Evolutionary conservation across 2,329 filamentous ascomycete genomes (phyloP).

Genomic region (Trichoderma aggressivum): DNA sequence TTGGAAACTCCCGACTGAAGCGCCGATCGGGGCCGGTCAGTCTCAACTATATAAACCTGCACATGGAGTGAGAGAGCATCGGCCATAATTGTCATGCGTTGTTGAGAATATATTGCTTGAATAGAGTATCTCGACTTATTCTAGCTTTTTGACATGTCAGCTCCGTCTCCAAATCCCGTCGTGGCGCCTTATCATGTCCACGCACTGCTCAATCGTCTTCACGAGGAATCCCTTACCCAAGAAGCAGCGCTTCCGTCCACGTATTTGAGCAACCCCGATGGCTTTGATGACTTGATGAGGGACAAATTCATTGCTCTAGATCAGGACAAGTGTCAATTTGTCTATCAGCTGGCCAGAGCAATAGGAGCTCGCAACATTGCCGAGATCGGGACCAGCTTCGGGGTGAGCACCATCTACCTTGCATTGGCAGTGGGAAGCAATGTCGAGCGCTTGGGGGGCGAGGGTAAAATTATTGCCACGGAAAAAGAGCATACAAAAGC

Average conservation of each 20-base stretch:
- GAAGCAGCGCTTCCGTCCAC: conserved; percentile 11
- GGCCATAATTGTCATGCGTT: neutral
- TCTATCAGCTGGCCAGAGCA: conserved; percentile 52
- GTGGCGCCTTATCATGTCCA: conserved; percentile 16
- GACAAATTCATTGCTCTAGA: conserved; percentile 61
- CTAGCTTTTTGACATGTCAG: neutral
- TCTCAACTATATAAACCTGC: neutral
- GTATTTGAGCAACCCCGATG: neutral
- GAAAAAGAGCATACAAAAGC: conserved; percentile 58
- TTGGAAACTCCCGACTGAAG: neutral
- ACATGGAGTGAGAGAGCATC: neutral
- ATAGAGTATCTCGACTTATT: neutral
- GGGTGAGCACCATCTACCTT: conserved; percentile 62
- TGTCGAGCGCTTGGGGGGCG: conserved; percentile 22
- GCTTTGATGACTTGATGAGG: conserved; percentile 40
- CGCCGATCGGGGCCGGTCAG: neutral
- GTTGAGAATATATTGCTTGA: neutral
- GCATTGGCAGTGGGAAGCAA: conserved; percentile 56
- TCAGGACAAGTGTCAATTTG: conserved; percentile 53
- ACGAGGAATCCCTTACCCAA: conserved; percentile 19
- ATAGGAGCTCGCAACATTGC: conserved; percentile 52
- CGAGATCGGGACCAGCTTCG: conserved; percentile 61
- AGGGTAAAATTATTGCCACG: conserved; percentile 51
- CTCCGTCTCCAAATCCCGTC: conserved; percentile 8
- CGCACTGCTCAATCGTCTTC: conserved; percentile 19